phyloP scores from a whole-genome alignment of 1,284 basidiomycete species.

The Naganishia cerealis region DNA sequence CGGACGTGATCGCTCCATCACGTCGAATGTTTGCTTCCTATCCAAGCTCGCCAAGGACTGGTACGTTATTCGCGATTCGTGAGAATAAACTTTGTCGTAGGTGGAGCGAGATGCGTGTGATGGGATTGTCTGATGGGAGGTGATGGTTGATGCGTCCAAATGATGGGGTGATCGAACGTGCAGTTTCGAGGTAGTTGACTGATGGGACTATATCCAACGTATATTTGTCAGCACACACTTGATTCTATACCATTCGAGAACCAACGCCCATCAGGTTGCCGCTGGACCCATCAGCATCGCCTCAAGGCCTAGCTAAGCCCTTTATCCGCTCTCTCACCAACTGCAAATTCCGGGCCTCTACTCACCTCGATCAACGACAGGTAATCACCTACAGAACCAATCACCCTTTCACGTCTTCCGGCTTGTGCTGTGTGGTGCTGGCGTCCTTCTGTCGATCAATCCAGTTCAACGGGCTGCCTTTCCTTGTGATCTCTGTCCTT shows the following conservation, averaged over 20 bases:
- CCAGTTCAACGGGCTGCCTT: background rate
- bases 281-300: background rate
- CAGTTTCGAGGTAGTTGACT: background rate
- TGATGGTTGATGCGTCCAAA: background rate
- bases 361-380: background rate
- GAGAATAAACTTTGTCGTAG: background rate
- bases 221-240: background rate
- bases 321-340: background rate
- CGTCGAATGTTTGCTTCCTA: background rate
- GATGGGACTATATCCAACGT: background rate
- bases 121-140: background rate
- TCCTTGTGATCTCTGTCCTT: background rate
- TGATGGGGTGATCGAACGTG: background rate
- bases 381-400: background rate
- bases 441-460: conserved; percentile 5
- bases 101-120: background rate
- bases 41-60: background rate
- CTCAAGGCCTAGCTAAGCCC: background rate
- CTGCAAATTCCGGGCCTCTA: background rate
- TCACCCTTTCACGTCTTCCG: background rate
- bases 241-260: background rate
- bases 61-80: too few species aligned
- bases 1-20: background rate
- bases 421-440: background rate
- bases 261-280: background rate